Evolutionary conservation across 2,329 filamentous ascomycete species (phyloP).

Genomic region (Diaporthe citrichinensis): DNA sequence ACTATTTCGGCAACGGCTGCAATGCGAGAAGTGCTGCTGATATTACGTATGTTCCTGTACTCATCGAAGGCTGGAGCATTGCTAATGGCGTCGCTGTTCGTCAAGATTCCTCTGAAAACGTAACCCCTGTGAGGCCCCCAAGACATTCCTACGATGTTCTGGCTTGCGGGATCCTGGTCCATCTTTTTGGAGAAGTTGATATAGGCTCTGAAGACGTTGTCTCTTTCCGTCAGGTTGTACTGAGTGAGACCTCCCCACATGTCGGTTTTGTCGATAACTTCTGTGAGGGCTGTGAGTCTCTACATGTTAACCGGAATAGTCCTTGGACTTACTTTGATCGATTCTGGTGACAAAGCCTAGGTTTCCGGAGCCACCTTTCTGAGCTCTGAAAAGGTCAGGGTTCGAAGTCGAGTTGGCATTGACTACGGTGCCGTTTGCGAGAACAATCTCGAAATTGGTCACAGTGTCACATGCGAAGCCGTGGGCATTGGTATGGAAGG

Average conservation of each 20-base stretch:
- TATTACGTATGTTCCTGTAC: slow-evolving; percentile 1
- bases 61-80: slow-evolving; percentile 21
- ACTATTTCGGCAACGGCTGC: slow-evolving; percentile 16
- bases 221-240: background rate
- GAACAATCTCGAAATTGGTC: slow-evolving; percentile 61
- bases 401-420: slow-evolving; percentile 54
- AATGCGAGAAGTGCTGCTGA: slow-evolving; percentile 22
- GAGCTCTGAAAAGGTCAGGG: slow-evolving; percentile 60
- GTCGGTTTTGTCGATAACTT: background rate
- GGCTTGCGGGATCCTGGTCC: slow-evolving; percentile 14
- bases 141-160: background rate
- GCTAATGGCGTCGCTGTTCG: slow-evolving; percentile 15
- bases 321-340: slow-evolving; percentile 43
- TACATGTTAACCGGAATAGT: background rate
- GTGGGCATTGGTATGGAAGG: slow-evolving; percentile 50
- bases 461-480: slow-evolving; percentile 65
- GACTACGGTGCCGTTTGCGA: slow-evolving; percentile 60
- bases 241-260: slow-evolving; percentile 11
- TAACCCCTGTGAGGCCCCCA: slow-evolving; percentile 8
- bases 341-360: slow-evolving; percentile 55
- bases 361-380: slow-evolving; percentile 60
- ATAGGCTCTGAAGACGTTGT: background rate
- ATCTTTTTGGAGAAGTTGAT: background rate
- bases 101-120: background rate
- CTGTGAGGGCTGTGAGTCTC: background rate